Conservation (phyloP, 257 asterid genomes). For the Cordia subcordata region DNA sequence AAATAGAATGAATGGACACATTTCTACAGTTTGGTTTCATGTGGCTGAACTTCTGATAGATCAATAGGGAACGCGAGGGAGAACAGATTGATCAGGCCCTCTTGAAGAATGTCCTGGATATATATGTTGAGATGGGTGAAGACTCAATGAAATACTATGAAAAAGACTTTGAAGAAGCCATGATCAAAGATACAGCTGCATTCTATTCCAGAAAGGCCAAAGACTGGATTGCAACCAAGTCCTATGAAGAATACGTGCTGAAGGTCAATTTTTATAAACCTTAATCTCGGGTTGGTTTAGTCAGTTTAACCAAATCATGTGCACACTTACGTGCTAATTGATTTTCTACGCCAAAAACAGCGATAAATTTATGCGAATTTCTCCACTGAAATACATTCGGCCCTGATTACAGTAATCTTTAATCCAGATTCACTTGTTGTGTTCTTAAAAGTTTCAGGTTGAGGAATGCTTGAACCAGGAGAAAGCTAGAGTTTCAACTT, state of each 20-base stretch:
- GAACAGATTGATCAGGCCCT: conserved; percentile 23
- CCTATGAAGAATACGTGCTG: conserved; percentile 22
- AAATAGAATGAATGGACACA: neutral
- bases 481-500: conserved; percentile 22
- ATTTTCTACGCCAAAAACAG: neutral
- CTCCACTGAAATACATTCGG: too few relatives aligned
- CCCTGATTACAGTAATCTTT: too few relatives aligned
- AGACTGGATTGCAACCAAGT: conserved; percentile 24
- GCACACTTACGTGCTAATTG: neutral
- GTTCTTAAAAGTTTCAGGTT: conserved; percentile 18
- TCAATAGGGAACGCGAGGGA: conserved; percentile 35
- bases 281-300: too few relatives aligned
- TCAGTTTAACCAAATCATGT: neutral
- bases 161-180: conserved; percentile 34
- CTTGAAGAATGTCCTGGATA: conserved; percentile 24
- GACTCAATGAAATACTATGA: conserved; percentile 18
- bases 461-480: conserved; percentile 32
- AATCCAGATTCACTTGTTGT: too few relatives aligned
- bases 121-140: conserved; percentile 30
- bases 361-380: neutral
- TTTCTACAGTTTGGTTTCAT: neutral
- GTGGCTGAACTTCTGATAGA: conserved; percentile 17
- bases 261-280: conserved; percentile 27
- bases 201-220: conserved; percentile 33
- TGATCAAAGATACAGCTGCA: conserved; percentile 24